Conservation (phyloP, 2,329 filamentous ascomycete species). For the Alternaria infectoria region DNA sequence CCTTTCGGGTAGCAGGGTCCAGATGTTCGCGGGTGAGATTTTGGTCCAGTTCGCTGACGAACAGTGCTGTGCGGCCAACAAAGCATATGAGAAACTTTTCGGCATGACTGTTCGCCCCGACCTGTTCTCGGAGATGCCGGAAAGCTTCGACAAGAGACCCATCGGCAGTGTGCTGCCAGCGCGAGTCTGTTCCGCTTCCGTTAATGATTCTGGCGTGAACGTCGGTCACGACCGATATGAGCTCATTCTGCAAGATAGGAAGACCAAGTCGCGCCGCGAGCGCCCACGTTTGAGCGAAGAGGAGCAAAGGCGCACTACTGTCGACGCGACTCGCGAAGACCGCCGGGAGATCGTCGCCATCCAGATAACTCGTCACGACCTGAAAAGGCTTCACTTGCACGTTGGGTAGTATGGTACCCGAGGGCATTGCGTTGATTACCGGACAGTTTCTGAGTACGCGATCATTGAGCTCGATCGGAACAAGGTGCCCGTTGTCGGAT, state of each 20-base stretch:
- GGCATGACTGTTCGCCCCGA: not conserved
- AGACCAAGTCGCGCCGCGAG: conserved; percentile 10
- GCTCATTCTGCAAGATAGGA: conserved; percentile 5
- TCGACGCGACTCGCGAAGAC: not conserved
- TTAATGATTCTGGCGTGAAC: conserved; percentile 2
- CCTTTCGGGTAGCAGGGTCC: not conserved
- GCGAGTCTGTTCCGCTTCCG: not conserved
- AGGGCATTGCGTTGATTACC: not conserved
- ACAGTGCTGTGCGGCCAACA: not conserved
- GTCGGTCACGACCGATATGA: not conserved
- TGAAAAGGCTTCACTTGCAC: not conserved
- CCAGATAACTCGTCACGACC: not conserved
- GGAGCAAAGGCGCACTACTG: not conserved
- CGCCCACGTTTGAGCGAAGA: conserved; percentile 12
- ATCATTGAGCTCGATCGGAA: not conserved
- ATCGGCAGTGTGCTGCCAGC: not conserved
- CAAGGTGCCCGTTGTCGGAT: not conserved
- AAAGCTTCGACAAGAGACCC: not conserved
- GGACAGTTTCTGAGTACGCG: not conserved
- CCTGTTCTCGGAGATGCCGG: not conserved
- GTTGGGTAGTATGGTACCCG: not conserved
- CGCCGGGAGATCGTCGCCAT: not conserved
- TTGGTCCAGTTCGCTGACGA: not conserved
- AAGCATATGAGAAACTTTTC: conserved; percentile 17
- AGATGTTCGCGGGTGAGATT: not conserved